phyloP scores from a whole-genome alignment of 2,329 filamentous ascomycete genomes.

The Stenocarpella maydis region DNA sequence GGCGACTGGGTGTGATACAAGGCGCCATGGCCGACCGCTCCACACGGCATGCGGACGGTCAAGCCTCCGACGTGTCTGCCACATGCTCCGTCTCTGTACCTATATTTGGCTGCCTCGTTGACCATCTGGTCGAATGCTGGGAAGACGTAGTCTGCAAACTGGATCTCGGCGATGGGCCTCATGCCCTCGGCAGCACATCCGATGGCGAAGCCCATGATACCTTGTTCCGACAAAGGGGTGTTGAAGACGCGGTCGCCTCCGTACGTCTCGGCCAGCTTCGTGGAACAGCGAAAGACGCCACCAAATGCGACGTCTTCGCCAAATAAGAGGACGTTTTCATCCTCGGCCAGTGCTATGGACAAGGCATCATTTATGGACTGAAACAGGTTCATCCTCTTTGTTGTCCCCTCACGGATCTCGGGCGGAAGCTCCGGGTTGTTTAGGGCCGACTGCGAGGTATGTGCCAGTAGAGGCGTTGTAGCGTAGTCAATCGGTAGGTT shows the following conservation, averaged over 20 bases:
- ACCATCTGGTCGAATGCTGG: conserved; percentile 82
- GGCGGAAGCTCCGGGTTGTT: conserved; percentile 75
- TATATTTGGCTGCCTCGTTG: conserved; percentile 79
- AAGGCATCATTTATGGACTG: conserved; percentile 93
- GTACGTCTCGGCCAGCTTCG: conserved; percentile 72
- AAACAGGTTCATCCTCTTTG: conserved; percentile 91
- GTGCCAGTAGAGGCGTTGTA: conserved; percentile 80
- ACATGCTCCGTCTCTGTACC: conserved; percentile 74
- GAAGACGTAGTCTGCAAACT: conserved; percentile 82
- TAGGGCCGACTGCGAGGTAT: conserved; percentile 77
- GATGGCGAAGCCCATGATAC: conserved; percentile 74
- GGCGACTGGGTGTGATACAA: conserved; percentile 91
- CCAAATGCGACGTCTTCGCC: conserved; percentile 96
- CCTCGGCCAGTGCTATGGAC: conserved; percentile 79
- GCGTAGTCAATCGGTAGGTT: conserved; percentile 91
- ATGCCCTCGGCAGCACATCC: conserved; percentile 72
- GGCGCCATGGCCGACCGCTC: conserved; percentile 87
- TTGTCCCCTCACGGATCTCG: conserved; percentile 71
- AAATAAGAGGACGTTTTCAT: conserved; percentile 89
- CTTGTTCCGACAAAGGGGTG: conserved; percentile 74
- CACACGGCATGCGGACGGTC: conserved; percentile 89
- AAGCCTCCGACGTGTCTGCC: conserved; percentile 75
- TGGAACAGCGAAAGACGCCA: conserved; percentile 74
- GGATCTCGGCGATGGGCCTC: conserved; percentile 74
- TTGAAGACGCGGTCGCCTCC: conserved; percentile 76